These are phyloP conservation scores for Hypoxylon sp. DNA, from an alignment of 2,329 filamentous ascomycete species.

Conservation along the genomic window DNA sequence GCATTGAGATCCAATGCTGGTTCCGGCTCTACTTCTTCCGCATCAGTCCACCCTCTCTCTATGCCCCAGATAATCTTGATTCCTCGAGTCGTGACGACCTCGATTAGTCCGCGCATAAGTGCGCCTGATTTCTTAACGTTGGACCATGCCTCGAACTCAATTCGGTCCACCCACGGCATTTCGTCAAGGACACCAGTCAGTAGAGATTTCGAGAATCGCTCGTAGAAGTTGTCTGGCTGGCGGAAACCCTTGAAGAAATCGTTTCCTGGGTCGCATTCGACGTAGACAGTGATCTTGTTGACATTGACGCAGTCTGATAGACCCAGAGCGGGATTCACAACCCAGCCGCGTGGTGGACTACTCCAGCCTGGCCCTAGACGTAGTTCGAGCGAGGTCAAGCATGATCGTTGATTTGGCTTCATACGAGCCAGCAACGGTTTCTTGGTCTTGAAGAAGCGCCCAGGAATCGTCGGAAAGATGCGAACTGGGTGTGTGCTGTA, in stretches of 20 bases:
- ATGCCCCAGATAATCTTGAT: slow-evolving; percentile 76
- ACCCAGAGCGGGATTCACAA: slow-evolving; percentile 74
- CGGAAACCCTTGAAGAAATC: slow-evolving; percentile 77
- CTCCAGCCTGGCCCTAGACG: slow-evolving; percentile 80
- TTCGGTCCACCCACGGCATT: slow-evolving; percentile 66
- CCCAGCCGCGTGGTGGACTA: slow-evolving; percentile 77
- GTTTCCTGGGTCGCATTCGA: slow-evolving; percentile 79
- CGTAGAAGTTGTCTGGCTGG: slow-evolving; percentile 76
- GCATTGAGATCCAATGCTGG: slow-evolving; percentile 49
- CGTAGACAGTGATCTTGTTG: slow-evolving; percentile 73
- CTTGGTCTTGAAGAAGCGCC: slow-evolving; percentile 79
- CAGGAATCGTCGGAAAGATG: slow-evolving; percentile 74
- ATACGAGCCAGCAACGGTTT: slow-evolving; percentile 77
- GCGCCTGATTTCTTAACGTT: slow-evolving; percentile 74
- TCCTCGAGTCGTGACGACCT: slow-evolving; percentile 62
- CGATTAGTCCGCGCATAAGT: slow-evolving; percentile 73
- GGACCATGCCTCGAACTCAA: slow-evolving; percentile 78
- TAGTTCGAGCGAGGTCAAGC: slow-evolving; percentile 75
- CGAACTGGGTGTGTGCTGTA: slow-evolving; percentile 74
- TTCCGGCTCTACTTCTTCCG: slow-evolving; percentile 57
- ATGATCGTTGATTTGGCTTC: slow-evolving; percentile 69
- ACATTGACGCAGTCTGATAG: slow-evolving; percentile 72
- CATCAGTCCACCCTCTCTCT: slow-evolving; percentile 74
- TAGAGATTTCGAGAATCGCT: slow-evolving; percentile 72
- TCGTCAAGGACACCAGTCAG: slow-evolving; percentile 68